Conservation (phyloP, 2,329 filamentous ascomycete species). For the Arthrobotrys entomopaga region DNA sequence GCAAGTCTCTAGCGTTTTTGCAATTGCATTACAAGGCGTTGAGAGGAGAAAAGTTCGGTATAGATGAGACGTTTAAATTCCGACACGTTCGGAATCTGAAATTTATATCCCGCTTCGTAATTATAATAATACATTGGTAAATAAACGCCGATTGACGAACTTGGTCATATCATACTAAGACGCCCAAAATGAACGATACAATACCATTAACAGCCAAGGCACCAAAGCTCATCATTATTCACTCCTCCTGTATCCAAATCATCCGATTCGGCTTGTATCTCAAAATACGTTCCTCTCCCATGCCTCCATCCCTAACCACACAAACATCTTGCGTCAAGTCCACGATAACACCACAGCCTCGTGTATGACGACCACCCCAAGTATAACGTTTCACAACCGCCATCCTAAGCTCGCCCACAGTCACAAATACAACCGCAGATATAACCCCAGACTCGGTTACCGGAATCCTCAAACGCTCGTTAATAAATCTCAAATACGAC, state of each 20-base stretch:
- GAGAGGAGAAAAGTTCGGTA: no score
- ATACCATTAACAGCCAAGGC: no score
- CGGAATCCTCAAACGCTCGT: conserved; percentile 6
- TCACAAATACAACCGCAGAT: conserved; percentile 34
- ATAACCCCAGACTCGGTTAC: conserved; percentile 1
- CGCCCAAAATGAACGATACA: no score
- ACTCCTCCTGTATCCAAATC: conserved; percentile 31
- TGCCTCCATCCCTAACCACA: conserved; percentile 1
- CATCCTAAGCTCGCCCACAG: conserved; percentile 21
- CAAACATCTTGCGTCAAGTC: not conserved
- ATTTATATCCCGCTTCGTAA: no score
- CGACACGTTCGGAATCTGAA: no score
- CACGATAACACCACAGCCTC: conserved; percentile 10
- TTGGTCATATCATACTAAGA: no score
- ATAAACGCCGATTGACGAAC: no score
- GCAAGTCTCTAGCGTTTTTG: no score
- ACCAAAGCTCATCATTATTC: no score
- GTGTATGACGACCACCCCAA: conserved; percentile 7
- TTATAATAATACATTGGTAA: no score
- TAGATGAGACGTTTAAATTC: no score
- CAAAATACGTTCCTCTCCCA: conserved; percentile 17
- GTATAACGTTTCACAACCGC: conserved; percentile 37
- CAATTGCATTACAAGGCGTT: no score
- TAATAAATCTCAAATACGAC: conserved; percentile 12
- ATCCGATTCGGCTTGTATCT: conserved; percentile 16